Base-by-base conservation (phyloP, 345 rosid species). In the Conringia planisiliqua region DNA sequence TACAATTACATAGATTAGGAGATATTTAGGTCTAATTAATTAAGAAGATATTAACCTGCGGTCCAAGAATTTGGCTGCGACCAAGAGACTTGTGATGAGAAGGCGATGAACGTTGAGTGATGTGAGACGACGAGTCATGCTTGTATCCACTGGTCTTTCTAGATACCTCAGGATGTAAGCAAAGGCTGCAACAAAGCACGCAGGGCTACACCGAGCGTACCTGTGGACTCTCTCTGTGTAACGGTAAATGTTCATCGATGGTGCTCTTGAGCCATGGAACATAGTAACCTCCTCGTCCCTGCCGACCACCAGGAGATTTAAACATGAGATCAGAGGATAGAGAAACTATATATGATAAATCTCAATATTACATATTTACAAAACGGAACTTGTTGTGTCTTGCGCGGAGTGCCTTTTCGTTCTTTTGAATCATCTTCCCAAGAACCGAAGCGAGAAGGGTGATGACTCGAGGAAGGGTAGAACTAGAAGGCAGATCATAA, bases 21-120 rank as follows among this genome's bases (percentile, higher is more conserved):
- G 39, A 50, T 1, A 17, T 32, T 78, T 58, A 72, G 32, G 52
- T 42, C 33, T 43, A 55, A 12, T 50, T 43, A 55, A 12, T 50
- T 22, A 51, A 27, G 30, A 27, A 57, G 51, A 51, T 26, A 72
- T 79, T 83, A 47, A 83, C 86, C 65, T 62, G 47, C 81, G 77
- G 10, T 83, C 82, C 79, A 78, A 60, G 65, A 83, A 76, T 64
- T 83, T 83, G 58, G 82, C 79, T 17, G 86, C 82, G 2, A 81
- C 55, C 73, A 83, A 61, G 6, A 81, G 47, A 78, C 81, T 79
- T 0, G 86, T 79, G 43, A 83, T 78, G 52, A 83, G 74, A 56
- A 83, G 84, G 20, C 86, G 84, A 62, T 83, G 86, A 38, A 73
- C 66, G 39, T 81, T 83, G 73, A 83, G 81, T 30, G 77, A 78